phyloP scores from a whole-genome alignment of 176 grass and related monocot genomes.

The Saccharum officinarum region DNA sequence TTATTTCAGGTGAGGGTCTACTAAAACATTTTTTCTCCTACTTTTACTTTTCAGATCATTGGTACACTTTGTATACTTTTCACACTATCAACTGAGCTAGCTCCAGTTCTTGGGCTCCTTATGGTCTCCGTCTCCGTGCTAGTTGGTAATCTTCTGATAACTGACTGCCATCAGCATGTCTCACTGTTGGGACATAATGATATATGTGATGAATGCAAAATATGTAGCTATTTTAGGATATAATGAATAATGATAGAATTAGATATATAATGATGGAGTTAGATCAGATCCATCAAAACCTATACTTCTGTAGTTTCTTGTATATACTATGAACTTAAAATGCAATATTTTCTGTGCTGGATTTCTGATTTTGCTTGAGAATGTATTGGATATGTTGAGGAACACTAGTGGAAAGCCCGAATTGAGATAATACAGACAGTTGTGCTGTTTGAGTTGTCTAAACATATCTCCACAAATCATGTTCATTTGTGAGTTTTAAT shows the following conservation, averaged over 20 bases:
- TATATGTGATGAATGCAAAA: neutral
- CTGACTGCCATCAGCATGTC: neutral
- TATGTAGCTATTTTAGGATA: neutral
- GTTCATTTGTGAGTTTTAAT: neutral
- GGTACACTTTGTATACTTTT: conserved; percentile 97
- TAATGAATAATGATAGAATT: neutral
- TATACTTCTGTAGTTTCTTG: neutral
- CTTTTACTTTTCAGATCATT: conserved; percentile 64
- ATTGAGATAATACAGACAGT: neutral
- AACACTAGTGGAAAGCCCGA: neutral
- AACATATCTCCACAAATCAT: neutral
- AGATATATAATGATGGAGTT: neutral
- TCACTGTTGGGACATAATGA: neutral
- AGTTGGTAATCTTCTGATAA: conserved; percentile 71
- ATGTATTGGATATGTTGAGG: neutral
- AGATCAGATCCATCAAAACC: neutral
- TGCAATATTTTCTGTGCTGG: neutral
- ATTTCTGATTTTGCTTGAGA: neutral
- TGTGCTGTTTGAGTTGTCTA: neutral
- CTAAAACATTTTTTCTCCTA: neutral
- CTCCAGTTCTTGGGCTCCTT: conserved; percentile 83
- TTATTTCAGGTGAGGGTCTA: conserved; percentile 19
- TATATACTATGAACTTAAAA: conserved; percentile 22
- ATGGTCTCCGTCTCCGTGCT: conserved; percentile 83
- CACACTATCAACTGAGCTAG: conserved; percentile 79